phyloP scores from a whole-genome alignment of 495 filamentous ascomycete genomes.

The Cladorrhinum samala region DNA sequence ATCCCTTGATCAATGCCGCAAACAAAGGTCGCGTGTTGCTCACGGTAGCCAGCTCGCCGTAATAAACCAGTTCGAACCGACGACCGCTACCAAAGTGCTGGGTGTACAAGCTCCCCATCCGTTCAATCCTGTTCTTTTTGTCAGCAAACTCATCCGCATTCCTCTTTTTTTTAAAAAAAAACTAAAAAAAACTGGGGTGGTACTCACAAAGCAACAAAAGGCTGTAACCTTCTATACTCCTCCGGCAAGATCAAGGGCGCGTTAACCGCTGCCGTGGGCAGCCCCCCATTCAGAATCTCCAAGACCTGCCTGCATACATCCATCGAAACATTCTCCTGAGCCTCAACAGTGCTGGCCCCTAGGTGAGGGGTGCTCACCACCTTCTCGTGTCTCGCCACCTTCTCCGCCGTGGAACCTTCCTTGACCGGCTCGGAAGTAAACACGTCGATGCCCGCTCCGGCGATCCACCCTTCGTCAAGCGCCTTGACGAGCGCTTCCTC shows the following conservation, averaged over 20 bases:
- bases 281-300: constrained; percentile 55
- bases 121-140: constrained; percentile 43
- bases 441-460: constrained; percentile 69
- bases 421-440: constrained; percentile 60
- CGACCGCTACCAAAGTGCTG: constrained; percentile 56
- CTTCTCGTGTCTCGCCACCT: constrained; percentile 53
- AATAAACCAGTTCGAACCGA: constrained; percentile 63
- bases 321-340: constrained; percentile 67
- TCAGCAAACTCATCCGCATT: background rate
- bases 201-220: constrained; percentile 52
- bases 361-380: constrained; percentile 68
- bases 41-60: constrained; percentile 55
- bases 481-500: constrained; percentile 62
- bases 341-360: constrained; percentile 67
- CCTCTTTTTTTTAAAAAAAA: background rate
- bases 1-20: constrained; percentile 62
- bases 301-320: constrained; percentile 72
- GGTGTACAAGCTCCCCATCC: constrained; percentile 63
- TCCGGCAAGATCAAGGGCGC: constrained; percentile 67
- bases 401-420: constrained; percentile 43
- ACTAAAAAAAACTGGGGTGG: background rate
- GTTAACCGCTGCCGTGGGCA: constrained; percentile 66
- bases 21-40: constrained; percentile 64
- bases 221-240: constrained; percentile 62
- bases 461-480: constrained; percentile 59